phyloP scores from a whole-genome alignment of 1,139 yeast species.

The Pichia sp. region DNA sequence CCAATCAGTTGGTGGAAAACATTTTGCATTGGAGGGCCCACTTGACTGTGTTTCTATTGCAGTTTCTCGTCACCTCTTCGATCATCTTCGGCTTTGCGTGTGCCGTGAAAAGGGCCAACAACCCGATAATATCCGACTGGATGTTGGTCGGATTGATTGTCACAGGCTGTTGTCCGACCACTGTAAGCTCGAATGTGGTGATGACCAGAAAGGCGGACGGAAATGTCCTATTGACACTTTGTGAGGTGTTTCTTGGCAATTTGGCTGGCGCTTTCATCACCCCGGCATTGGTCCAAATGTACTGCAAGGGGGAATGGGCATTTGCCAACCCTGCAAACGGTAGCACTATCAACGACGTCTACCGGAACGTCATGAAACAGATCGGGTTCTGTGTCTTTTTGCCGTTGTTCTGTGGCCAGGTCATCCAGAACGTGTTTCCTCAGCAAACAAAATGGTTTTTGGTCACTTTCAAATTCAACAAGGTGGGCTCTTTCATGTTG shows the following conservation, averaged over 20 bases:
- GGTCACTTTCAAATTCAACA: conserved; percentile 54
- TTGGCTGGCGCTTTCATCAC: conserved; percentile 78
- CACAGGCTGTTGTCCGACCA: conserved; percentile 83
- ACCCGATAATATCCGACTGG: conserved; percentile 61
- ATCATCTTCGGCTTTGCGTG: conserved; percentile 68
- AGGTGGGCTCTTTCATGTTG: conserved; percentile 75
- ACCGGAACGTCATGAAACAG: conserved; percentile 78
- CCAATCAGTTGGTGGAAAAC: conserved; percentile 54
- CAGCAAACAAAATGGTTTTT: conserved; percentile 56
- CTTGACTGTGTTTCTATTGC: conserved; percentile 57
- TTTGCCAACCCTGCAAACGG: conserved; percentile 75
- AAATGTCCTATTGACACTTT: conserved; percentile 67
- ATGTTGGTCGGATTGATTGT: conserved; percentile 73
- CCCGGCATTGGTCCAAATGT: conserved; percentile 77
- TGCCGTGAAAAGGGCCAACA: conserved; percentile 57
- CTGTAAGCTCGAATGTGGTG: conserved; percentile 81
- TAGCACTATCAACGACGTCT: conserved; percentile 49
- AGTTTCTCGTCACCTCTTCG: conserved; percentile 70
- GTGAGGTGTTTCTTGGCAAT: conserved; percentile 83
- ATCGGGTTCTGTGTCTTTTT: conserved; percentile 76
- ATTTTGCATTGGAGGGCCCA: conserved; percentile 79
- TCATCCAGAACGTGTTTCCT: conserved; percentile 64
- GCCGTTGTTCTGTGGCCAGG: conserved; percentile 80
- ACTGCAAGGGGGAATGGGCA: conserved; percentile 50
- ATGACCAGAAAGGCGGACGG: conserved; percentile 71